Base-by-base conservation (phyloP, 805 yeast species). In the Torulaspora franciscae region DNA sequence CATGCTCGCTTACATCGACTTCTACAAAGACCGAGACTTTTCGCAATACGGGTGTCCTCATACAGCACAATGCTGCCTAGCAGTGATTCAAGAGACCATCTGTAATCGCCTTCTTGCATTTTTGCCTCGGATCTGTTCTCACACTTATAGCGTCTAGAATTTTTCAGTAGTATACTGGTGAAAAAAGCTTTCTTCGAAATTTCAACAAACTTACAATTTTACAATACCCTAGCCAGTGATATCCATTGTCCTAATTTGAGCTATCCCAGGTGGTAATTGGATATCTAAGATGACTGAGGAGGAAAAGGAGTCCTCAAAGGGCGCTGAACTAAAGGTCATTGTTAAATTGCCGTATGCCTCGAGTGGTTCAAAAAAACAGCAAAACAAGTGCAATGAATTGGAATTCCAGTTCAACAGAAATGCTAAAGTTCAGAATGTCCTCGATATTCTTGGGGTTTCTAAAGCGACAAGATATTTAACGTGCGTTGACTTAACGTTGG, bases 381-480 rank as follows among this genome's bases (percentile, higher is more conserved):
- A 50, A 3, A 44, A 48, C 23, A 42, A 38, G 10, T 47, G 10
- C 14, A 50, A 50, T 13, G 55, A 48, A n/a, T 44, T 61, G 11
- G 45, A 52, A 23, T 49, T 61, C 39, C 59, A 56, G 40, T 54
- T 64, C 37, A 47, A 49, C n/a, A 55, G 49, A 35, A 58, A 57
- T 2, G 51, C 63, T 6, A 60, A 52, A 38, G 45, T 58, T 22
- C 60, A 59, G 43, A 55, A 58, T 17, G 43, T 62, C 24, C 35
- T 49, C 9, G 64, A 59, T 33, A 54, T 59, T 6, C 51, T 63
- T 27, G 59, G 54, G 22, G 53, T 58, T 24, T 50, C 63, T 10
- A 48, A 51, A 14, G 39, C 53, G 13, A 51, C 67, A n/a, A 62
- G 54, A 43, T 61, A 54, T 47, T 49, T 56, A 19, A 63, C 67